Conservation (phyloP, 805 yeast species). For the Zygosaccharomyces bailii region DNA sequence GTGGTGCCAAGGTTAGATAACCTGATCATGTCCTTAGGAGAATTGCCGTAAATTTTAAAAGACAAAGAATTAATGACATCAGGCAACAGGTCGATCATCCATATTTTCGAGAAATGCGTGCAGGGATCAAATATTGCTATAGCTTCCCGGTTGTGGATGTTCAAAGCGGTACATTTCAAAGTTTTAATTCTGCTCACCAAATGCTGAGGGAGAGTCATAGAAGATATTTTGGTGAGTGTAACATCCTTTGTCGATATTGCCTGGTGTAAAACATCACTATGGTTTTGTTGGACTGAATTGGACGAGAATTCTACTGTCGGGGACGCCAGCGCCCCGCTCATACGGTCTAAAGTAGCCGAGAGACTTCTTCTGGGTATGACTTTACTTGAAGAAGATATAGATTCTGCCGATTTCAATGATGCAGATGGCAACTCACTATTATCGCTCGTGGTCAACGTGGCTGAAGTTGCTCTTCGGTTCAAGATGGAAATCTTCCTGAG, state of each 20-base stretch:
- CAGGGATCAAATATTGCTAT: slow-evolving; percentile 50
- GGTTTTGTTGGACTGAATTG: slow-evolving; percentile 24
- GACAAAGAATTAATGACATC: slow-evolving; percentile 26
- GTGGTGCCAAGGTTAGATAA: slow-evolving; percentile 14
- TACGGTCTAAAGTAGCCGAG: slow-evolving; percentile 33
- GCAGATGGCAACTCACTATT: slow-evolving; percentile 7
- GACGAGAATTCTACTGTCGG: slow-evolving; percentile 27
- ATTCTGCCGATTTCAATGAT: slow-evolving; percentile 9
- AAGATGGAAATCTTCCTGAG: slow-evolving; percentile 24
- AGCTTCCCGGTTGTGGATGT: slow-evolving; percentile 56
- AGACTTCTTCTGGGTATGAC: slow-evolving; percentile 20
- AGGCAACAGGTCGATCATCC: slow-evolving; percentile 38
- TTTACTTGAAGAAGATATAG: slow-evolving; percentile 3
- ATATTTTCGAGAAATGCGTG: slow-evolving; percentile 44
- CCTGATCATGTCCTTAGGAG: slow-evolving; percentile 25
- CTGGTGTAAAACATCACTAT: slow-evolving; percentile 12
- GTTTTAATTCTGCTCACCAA: slow-evolving; percentile 1
- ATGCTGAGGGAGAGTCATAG: slow-evolving; percentile 37
- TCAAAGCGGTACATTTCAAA: slow-evolving; percentile 22
- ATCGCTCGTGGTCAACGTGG: slow-evolving; percentile 13
- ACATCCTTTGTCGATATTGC: slow-evolving; percentile 59
- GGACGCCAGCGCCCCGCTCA: slow-evolving; percentile 23
- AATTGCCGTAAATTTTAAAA: slow-evolving; percentile 29
- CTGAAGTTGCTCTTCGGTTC: slow-evolving; percentile 23
- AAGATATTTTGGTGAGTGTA: slow-evolving; percentile 59